Percentiles rank a stretch among this genome's conserved stretches.
phyloP scores from a whole-genome alignment of 1,139 yeast species.

The Debaryomyces singareniensis region DNA sequence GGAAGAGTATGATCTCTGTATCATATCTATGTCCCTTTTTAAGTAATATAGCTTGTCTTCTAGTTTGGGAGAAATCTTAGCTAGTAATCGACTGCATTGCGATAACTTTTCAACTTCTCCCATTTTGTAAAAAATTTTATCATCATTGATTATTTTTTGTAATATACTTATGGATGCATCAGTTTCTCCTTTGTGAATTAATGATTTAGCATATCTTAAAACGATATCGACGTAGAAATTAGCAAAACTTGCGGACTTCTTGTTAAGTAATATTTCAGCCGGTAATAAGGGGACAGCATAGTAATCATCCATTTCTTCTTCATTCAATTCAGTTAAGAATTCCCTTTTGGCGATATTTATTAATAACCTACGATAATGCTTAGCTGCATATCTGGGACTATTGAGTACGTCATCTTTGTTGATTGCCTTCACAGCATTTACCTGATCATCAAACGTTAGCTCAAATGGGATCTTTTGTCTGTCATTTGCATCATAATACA shows the following conservation, averaged over 20 bases:
- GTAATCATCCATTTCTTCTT: slow-evolving; percentile 15
- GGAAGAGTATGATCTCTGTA: slow-evolving; percentile 21
- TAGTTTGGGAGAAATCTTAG: slow-evolving; percentile 20
- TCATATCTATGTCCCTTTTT: slow-evolving; percentile 37
- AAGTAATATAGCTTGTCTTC: slow-evolving; percentile 29
- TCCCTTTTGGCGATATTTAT: slow-evolving; percentile 29
- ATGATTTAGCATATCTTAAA: slow-evolving; percentile 35
- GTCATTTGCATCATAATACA: slow-evolving; percentile 35
- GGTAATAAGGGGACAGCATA: slow-evolving; percentile 30
- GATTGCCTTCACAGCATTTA: slow-evolving; percentile 37
- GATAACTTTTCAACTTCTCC: slow-evolving; percentile 43
- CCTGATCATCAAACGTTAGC: slow-evolving; percentile 25
- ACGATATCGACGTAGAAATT: slow-evolving; percentile 43
- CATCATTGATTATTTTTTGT: slow-evolving; percentile 27
- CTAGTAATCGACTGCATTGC: slow-evolving; percentile 34
- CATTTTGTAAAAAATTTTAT: slow-evolving; percentile 30
- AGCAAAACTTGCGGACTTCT: slow-evolving; percentile 28
- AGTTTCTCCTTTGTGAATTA: slow-evolving; percentile 37
- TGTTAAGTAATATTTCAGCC: slow-evolving; percentile 22
- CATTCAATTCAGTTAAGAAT: slow-evolving; percentile 22
- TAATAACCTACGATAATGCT: slow-evolving; percentile 37
- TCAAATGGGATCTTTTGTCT: slow-evolving; percentile 40
- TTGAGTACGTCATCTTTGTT: slow-evolving; percentile 40
- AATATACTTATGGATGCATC: slow-evolving; percentile 25
- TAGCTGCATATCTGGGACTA: slow-evolving; percentile 39